Evolutionary conservation across 129 eudicot genomes (phyloP), one percentile per base, ranked within the genome.

Genomic region (Helichrysum umbraculigerum): DNA sequence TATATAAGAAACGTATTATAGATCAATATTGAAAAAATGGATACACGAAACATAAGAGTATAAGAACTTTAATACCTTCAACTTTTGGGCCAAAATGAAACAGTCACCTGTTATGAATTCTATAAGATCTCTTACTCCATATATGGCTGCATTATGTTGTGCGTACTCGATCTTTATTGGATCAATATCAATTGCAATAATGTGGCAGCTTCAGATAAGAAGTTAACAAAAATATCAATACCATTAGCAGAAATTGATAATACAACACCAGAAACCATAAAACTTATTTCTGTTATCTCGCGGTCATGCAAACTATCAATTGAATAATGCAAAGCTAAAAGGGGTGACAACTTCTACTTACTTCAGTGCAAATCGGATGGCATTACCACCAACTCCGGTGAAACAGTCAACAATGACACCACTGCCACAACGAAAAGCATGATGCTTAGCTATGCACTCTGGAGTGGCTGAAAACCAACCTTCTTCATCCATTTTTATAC

Each of bases 381-480:
- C 91, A 82, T 94, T 94, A 54, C 98, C 98, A 19, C 98, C 98
- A 79, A 86, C 96, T 76, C 98, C 98, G 22, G 98, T 83, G 67
- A 94, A 91, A 62, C 90, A 88, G 74, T 94, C 98, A 54, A 89
- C 84, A 64, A 91, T n/a, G 63, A 75, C 7, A 30, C 93, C 96
- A 81, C 66, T 50, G 16, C 92, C 87, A 77, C 89, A 94, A 70
- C 97, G 97, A n/a, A 75, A 72, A 39, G 98, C 98, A 7, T 94
- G 98, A 84, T 94, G 97, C 51, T 83, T 86, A 79, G 97, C 93
- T 77, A 94, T 81, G 76, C 82, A 79, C 78, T 89, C 98, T 0
- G 98, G 97, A 12, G 98, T 94, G 19, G 88, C 98, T 63, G 98
- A 94, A 78, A 91, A 94, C 97, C 98, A 94, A 37, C 98, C 98